phyloP scores from a whole-genome alignment of 257 asterid genomes.

The Catharanthus roseus region DNA sequence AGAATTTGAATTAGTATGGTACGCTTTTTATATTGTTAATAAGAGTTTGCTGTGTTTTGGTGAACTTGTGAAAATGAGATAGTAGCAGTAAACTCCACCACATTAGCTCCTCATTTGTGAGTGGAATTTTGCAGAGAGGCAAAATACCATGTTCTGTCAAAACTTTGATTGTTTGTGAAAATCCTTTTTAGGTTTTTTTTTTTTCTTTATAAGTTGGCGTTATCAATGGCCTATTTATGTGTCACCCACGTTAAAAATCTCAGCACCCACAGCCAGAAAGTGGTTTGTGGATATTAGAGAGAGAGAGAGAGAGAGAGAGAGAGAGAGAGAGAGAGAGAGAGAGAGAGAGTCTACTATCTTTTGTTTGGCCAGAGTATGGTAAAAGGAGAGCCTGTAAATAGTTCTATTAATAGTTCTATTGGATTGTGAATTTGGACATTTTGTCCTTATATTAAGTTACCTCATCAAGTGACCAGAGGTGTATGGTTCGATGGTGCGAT shows the following conservation, averaged over 20 bases:
- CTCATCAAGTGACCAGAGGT: no score
- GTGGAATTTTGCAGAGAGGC: slow-evolving; percentile 6
- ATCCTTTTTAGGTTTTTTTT: not conserved
- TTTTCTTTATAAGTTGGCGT: slow-evolving; percentile 7
- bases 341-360: no score
- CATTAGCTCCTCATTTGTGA: not conserved
- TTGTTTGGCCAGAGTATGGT: no score
- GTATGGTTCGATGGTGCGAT: no score
- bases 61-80: slow-evolving; percentile 6
- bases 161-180: not conserved
- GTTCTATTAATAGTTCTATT: no score
- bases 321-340: no score
- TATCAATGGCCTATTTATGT: slow-evolving; percentile 16
- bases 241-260: slow-evolving; percentile 7
- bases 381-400: no score
- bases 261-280: not conserved
- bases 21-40: no score
- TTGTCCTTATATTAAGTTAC: no score
- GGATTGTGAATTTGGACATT: no score
- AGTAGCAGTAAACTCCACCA: slow-evolving; percentile 7
- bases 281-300: not conserved
- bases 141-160: not conserved
- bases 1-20: not conserved
- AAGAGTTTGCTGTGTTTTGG: not conserved
- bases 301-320: no score